A percentile compares a stretch with the other conserved stretches of the same genome.
phyloP scores from a whole-genome alignment of 257 asterid genomes.

The Petunia secreta region DNA sequence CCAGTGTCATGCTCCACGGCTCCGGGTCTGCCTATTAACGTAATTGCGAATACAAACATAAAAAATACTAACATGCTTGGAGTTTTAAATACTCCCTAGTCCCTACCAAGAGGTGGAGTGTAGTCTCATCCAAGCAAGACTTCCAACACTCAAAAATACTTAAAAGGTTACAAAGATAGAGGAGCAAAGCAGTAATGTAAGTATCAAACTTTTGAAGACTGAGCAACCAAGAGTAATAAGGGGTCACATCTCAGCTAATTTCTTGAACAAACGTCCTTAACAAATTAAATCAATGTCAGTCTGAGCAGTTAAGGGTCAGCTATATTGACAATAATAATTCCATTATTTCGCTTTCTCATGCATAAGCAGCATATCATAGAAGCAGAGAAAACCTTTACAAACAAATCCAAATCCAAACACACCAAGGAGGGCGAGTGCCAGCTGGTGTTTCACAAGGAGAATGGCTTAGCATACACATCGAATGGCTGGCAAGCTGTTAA shows the following conservation, averaged over 20 bases:
- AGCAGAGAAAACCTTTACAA: background rate
- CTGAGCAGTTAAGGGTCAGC: background rate
- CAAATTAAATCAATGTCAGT: conserved; percentile 5
- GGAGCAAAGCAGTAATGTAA: background rate
- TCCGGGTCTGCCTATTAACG: no score
- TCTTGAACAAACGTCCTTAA: background rate
- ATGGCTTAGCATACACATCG: conserved; percentile 90
- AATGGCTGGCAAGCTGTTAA: conserved; percentile 75
- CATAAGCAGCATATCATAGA: background rate
- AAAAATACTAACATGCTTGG: no score
- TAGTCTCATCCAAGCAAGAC: conserved; percentile 4
- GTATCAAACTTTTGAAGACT: background rate
- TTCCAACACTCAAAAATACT: background rate
- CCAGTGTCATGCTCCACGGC: no score
- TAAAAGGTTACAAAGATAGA: background rate
- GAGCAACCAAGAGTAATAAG: background rate
- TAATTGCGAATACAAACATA: no score
- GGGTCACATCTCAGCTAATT: background rate
- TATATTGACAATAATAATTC: background rate
- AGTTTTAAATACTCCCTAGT: no score
- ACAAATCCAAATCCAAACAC: conserved; percentile 21
- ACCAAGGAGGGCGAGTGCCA: conserved; percentile 22
- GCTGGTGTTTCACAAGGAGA: conserved; percentile 56
- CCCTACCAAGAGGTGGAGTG: background rate
- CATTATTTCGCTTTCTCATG: conserved; percentile 18